A percentile compares a stretch with the other conserved stretches of the same genome.
These are phyloP conservation scores for Wickerhamomyces xylosicus DNA, from an alignment of 805 yeast species.

Conservation along the genomic window DNA sequence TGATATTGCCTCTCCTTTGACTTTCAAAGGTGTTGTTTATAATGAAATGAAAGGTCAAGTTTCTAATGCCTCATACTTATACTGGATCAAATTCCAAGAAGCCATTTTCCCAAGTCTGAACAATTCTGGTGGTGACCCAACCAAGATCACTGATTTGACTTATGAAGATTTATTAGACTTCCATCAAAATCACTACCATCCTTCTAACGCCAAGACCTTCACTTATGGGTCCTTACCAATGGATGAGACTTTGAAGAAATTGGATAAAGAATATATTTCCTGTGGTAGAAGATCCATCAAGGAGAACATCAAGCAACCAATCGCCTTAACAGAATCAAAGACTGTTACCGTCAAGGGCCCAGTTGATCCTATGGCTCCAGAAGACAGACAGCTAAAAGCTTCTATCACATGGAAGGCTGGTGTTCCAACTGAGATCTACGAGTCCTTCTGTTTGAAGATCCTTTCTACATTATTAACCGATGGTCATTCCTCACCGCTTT, in stretches of 20 bases:
- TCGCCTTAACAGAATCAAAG: constrained; percentile 23
- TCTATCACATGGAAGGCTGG: constrained; percentile 90
- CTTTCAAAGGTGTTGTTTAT: constrained; percentile 91
- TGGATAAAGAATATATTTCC: constrained; percentile 37
- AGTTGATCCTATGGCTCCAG: constrained; percentile 63
- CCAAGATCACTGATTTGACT: constrained; percentile 57
- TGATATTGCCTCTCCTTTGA: constrained; percentile 50
- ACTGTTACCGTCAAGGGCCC: constrained; percentile 55
- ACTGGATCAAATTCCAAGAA: constrained; percentile 76
- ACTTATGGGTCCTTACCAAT: constrained; percentile 80
- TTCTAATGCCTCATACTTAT: constrained; percentile 78
- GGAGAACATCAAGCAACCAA: constrained; percentile 16
- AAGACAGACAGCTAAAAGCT: constrained; percentile 61
- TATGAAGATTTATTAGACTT: constrained; percentile 72
- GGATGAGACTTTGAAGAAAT: constrained; percentile 42
- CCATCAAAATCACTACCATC: constrained; percentile 73
- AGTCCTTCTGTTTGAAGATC: constrained; percentile 62
- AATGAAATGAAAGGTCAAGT: constrained; percentile 98
- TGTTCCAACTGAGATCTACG: constrained; percentile 54
- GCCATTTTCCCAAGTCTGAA: constrained; percentile 74
- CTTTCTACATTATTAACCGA: constrained; percentile 66
- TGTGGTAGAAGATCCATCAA: constrained; percentile 45
- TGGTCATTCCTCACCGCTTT: constrained; percentile 88
- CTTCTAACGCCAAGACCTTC: constrained; percentile 78
- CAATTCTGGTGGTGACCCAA: constrained; percentile 94